Evolutionary conservation across 805 yeast genomes (phyloP).

Genomic region (Myxozyma kluyveri): DNA sequence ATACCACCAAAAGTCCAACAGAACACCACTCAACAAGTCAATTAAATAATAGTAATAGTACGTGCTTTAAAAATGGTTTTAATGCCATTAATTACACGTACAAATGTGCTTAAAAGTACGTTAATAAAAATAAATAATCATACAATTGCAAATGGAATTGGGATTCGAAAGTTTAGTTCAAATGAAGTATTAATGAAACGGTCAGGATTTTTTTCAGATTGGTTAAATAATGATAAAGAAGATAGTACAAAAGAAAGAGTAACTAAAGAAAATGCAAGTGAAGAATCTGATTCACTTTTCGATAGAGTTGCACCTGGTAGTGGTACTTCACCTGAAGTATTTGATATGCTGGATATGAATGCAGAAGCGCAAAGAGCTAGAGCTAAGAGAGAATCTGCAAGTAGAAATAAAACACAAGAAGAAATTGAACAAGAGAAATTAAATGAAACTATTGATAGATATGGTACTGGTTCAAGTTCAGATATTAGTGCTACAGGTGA

Average conservation of each 20-base stretch:
- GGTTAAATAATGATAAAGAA: no score
- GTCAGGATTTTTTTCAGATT: no score
- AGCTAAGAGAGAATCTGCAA: not conserved
- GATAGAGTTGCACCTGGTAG: slow-evolving; percentile 15
- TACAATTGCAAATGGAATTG: no score
- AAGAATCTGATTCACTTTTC: slow-evolving; percentile 17
- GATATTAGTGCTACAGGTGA: not conserved
- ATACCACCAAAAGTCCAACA: no score
- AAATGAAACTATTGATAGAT: slow-evolving; percentile 7
- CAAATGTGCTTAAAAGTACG: no score
- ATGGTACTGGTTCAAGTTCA: not conserved
- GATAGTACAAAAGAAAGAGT: not conserved
- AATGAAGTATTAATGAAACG: no score
- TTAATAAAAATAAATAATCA: no score
- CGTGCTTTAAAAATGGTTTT: no score
- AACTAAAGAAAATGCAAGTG: not conserved
- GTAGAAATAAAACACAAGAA: slow-evolving; percentile 4
- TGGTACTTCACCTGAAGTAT: slow-evolving; percentile 9
- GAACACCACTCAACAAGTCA: no score
- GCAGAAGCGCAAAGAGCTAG: slow-evolving; percentile 3
- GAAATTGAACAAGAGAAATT: slow-evolving; percentile 9
- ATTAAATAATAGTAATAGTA: no score
- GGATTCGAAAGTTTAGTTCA: no score
- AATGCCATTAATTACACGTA: no score
- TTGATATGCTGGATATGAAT: slow-evolving; percentile 10